phyloP scores from a whole-genome alignment of 345 rosid genomes.

The Salix exigua region DNA sequence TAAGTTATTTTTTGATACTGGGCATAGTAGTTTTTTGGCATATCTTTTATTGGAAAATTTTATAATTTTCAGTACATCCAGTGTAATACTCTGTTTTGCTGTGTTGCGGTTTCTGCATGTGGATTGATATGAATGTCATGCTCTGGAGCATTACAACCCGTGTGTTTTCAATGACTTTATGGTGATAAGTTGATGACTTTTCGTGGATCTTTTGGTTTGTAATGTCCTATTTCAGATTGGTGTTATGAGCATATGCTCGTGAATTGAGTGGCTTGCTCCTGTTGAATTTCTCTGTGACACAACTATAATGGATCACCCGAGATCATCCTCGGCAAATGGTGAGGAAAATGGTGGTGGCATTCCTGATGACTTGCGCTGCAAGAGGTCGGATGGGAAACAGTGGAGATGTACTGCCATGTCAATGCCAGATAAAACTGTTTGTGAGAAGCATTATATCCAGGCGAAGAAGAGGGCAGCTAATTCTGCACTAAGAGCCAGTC shows the following conservation, averaged over 20 bases:
- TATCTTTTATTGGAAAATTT: background rate
- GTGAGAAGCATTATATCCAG: conserved; percentile 94
- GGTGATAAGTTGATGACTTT: background rate
- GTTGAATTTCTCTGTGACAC: background rate
- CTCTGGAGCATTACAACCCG: background rate
- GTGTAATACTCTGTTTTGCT: background rate
- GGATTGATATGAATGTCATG: background rate
- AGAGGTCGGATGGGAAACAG: conserved; percentile 97
- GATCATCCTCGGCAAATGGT: conserved; percentile 50
- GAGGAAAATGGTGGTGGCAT: conserved; percentile 70
- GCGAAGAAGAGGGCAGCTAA: conserved; percentile 94
- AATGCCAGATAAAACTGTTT: conserved; percentile 96
- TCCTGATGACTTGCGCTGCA: conserved; percentile 93
- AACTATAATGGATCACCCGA: conserved; percentile 44
- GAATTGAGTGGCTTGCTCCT: background rate
- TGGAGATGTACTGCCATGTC: conserved; percentile 99
- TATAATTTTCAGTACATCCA: background rate
- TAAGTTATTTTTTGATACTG: background rate
- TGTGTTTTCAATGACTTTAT: background rate
- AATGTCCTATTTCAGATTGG: conserved; percentile 3
- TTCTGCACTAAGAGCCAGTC: conserved; percentile 78
- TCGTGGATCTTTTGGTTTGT: background rate
- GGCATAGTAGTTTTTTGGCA: background rate
- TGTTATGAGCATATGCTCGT: background rate
- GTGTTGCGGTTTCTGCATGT: background rate